Base-by-base conservation (phyloP, 345 rosid genomes). In the Brassica incana region DNA sequence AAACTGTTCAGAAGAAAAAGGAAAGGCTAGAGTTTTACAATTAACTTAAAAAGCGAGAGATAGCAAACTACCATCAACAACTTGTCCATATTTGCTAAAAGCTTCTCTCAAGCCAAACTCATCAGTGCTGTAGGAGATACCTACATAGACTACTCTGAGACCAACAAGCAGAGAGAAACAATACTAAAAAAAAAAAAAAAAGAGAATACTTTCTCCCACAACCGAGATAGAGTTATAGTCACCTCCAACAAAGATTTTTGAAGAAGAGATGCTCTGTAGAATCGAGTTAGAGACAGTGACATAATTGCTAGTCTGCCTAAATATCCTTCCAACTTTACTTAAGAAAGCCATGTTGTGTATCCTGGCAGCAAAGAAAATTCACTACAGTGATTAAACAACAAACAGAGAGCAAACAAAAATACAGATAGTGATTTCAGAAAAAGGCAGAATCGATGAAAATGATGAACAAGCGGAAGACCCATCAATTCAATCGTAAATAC, bases 231-330 rank as follows among this genome's bases (percentile, higher is more conserved):
- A 63, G 54, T 8, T 35, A 59, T 8, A 7, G 69, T 33, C 82
- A 93, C 99, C 99, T 90, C 98, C 99, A 7, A 95, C 70, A 54
- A 95, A 95, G 71, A 95, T 27, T 82, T 93, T 93, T 3, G 96
- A 87, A 2, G 87, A 77, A 16, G 98, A 93, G 33, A 90, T 73
- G 14, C 84, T 87, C 83, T 91, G 94, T 76, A 83, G 87, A 72
- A 95, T 75, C 2, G 91, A 90, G 69, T n/a, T 80, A 75, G 83
- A 71, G 69, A 48, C 72, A 48, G 67, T 52, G 72, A 48, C 90
- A 82, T 77, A 86, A 72, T 77, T 82, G 32, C 86, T 77, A 20
- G 92, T 79, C 90, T 91, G 97, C 84, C 83, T 86, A 52, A 93
- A 82, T 54, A 91, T 80, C 65, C 71, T 86, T 50, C 98, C 97